Evolutionary conservation across 441 rosid species (phyloP).

Genomic region (Arabidopsis lyrata): DNA sequence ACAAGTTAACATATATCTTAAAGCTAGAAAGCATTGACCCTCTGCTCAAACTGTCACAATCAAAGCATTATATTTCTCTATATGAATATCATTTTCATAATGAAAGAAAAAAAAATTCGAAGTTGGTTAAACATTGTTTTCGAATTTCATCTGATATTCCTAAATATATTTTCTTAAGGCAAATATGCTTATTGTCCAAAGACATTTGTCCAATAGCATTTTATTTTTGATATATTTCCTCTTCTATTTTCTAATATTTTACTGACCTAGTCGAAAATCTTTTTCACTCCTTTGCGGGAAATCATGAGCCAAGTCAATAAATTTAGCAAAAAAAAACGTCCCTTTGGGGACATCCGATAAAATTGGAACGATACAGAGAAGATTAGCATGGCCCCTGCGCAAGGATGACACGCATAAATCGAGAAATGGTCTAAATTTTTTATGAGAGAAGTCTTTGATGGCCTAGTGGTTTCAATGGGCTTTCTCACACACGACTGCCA

Average conservation of each 20-base stretch:
- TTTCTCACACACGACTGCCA: too few relatives aligned
- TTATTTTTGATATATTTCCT: background rate
- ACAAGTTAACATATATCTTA: conserved; percentile 12
- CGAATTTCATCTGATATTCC: conserved; percentile 6
- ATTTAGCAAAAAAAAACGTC: conserved; percentile 29
- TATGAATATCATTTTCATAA: conserved; percentile 5
- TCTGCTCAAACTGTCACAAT: conserved; percentile 21
- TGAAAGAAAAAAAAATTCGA: background rate
- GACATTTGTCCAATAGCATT: background rate
- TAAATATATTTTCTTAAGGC: background rate
- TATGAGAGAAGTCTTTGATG: too few relatives aligned
- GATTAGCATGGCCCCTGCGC: conserved; percentile 77
- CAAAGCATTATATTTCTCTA: background rate
- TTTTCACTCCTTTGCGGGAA: conserved; percentile 23
- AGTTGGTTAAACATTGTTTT: conserved; percentile 39
- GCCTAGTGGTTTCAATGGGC: too few relatives aligned
- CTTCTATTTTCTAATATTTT: background rate
- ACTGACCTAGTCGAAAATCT: conserved; percentile 22
- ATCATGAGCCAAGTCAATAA: conserved; percentile 19
- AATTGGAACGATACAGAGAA: conserved; percentile 80
- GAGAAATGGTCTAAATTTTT: conserved; percentile 63
- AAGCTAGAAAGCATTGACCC: conserved; percentile 34
- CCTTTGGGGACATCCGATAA: conserved; percentile 64
- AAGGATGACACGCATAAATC: conserved; percentile 76
- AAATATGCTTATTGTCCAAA: conserved; percentile 17